Base-by-base conservation (phyloP, 2,329 filamentous ascomycete species). In the Torrubiella hemipterigena region DNA sequence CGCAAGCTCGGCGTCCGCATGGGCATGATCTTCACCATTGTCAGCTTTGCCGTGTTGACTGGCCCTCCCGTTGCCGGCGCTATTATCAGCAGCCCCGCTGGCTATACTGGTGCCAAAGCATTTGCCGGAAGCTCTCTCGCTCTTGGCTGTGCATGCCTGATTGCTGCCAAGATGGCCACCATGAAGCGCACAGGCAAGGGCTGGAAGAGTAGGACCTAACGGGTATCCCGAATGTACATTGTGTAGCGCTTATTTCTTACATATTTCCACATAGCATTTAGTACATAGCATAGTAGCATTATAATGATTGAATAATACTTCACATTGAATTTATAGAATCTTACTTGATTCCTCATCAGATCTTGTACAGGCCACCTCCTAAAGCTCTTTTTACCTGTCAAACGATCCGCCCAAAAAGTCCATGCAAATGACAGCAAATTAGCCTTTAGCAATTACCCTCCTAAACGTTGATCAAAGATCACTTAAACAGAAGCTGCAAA, bases 21-120 rank as follows among this genome's bases (percentile, higher is more conserved):
- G 47, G 71, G 70, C 28, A 73, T 75, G 69, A 55, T 63, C 1
- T 73, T 75, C 27, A 69, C 64, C 1, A 62, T 71, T 30, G 62
- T 63, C 37, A 69, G 65, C 38, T 65, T 71, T 29, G 63, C 65
- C 3, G 58, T 60, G n/a, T 48, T 73, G 20, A 65, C 59, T 1
- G 68, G 67, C 0, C 62, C 65, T 12, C 67, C 67, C 0, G 62
- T 71, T 16, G 61, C 61, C 0, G 68, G 67, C 0, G 62, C 63
- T 2, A 55, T 72, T 13, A 60, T 72, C 23, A 49, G 55, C 3
- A 39, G 47, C 18, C 52, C 47, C 0, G 64, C 63, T 0, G 39
- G 40, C 2, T 72, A 67, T 27, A 41, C 46, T 6, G 67, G 62
- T 1, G 65, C 67, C 6, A 66, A 71, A 49, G 47, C 44, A 2